phyloP scores from a whole-genome alignment of 805 yeast genomes.

The Candida chauliodis region DNA sequence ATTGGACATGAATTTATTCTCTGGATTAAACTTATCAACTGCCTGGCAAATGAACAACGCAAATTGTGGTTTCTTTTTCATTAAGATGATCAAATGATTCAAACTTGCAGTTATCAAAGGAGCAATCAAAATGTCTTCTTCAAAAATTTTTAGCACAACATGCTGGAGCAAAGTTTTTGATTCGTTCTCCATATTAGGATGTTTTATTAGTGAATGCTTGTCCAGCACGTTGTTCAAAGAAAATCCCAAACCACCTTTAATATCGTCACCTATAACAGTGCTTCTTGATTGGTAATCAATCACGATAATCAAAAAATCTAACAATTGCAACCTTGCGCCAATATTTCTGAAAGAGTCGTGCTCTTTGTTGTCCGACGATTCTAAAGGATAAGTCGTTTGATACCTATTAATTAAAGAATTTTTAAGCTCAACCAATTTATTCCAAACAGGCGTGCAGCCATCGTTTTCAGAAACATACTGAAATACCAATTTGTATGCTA shows the following conservation, averaged over 20 bases:
- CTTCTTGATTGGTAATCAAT: conserved; percentile 46
- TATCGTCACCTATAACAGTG: conserved; percentile 17
- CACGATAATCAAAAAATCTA: conserved; percentile 58
- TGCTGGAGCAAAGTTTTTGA: conserved; percentile 60
- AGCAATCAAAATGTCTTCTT: conserved; percentile 50
- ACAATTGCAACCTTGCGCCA: conserved; percentile 63
- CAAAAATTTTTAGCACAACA: conserved; percentile 51
- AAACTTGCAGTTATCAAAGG: conserved; percentile 65
- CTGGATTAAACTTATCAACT: conserved; percentile 58
- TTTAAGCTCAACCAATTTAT: conserved; percentile 52
- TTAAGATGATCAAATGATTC: conserved; percentile 58
- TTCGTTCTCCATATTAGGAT: conserved; percentile 59
- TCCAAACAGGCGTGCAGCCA: conserved; percentile 50
- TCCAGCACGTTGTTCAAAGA: conserved; percentile 50
- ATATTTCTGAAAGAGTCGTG: conserved; percentile 48
- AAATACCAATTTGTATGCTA: conserved; percentile 45
- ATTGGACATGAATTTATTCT: conserved; percentile 52
- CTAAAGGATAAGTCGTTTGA: conserved; percentile 53
- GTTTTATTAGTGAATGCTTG: conserved; percentile 64
- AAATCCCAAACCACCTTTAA: conserved; percentile 27
- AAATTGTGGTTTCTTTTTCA: conserved; percentile 63
- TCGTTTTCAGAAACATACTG: conserved; percentile 45
- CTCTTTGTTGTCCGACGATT: conserved; percentile 45
- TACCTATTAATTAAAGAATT: conserved; percentile 57
- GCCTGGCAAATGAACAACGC: conserved; percentile 54